Evolutionary conservation across 2,329 filamentous ascomycete genomes (phyloP).

Genomic region (Paraphaeosphaeria minitans): DNA sequence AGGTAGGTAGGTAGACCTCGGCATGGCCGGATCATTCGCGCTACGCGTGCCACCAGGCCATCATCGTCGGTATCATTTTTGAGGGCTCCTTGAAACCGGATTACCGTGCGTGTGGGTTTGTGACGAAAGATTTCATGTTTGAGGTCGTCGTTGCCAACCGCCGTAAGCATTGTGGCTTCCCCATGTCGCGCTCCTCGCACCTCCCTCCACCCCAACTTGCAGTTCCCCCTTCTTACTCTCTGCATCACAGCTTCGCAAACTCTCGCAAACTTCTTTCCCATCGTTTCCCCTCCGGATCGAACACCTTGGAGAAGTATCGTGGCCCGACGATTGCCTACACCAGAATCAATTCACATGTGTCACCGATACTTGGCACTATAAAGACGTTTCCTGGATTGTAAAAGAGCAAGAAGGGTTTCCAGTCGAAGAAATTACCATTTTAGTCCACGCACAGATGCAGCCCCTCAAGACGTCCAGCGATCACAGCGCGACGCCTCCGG

Average conservation of each 20-base stretch:
- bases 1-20: too few relatives aligned
- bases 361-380: not conserved
- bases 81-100: not conserved
- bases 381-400: not conserved
- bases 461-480: not conserved
- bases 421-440: not conserved
- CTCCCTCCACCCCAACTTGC: not conserved
- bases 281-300: conserved; percentile 36
- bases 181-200: not conserved
- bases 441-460: not conserved
- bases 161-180: not conserved
- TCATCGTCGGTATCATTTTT: not conserved
- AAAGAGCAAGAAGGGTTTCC: not conserved
- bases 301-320: conserved; percentile 43
- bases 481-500: not conserved
- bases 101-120: not conserved
- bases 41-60: not conserved
- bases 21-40: not conserved
- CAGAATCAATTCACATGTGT: not conserved
- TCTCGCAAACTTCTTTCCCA: conserved; percentile 27
- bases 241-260: conserved; percentile 27
- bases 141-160: not conserved
- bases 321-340: conserved; percentile 39
- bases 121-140: not conserved
- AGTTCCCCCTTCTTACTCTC: not conserved